These are phyloP conservation scores for Athelia sp. DNA, from an alignment of 1,284 basidiomycete species.

Conservation along the genomic window DNA sequence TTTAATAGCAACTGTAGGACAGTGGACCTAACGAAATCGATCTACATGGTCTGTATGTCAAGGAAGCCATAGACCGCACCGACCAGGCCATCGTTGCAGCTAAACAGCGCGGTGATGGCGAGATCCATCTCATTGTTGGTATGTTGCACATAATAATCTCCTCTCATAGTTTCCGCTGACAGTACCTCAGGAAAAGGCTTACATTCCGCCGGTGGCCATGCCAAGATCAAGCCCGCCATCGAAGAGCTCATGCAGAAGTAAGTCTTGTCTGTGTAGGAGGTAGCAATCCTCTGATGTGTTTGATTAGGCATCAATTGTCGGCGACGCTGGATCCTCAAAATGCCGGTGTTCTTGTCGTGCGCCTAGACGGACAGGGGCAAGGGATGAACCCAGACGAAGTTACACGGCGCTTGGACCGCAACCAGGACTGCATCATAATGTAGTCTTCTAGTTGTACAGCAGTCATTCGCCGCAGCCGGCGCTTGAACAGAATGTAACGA, in stretches of 20 bases:
- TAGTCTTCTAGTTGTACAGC: slow-evolving; percentile 24
- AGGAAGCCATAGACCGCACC: slow-evolving; percentile 78
- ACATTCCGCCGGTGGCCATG: slow-evolving; percentile 76
- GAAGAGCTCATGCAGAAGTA: slow-evolving; percentile 83
- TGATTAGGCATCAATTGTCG: slow-evolving; percentile 59
- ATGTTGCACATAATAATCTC: slow-evolving; percentile 20
- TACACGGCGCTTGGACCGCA: slow-evolving; percentile 45
- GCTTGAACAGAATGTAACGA: no score
- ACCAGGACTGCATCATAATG: slow-evolving; percentile 69
- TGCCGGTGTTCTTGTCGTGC: slow-evolving; percentile 81
- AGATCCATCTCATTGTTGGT: slow-evolving; percentile 88
- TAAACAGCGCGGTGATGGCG: slow-evolving; percentile 56
- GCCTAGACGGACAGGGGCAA: slow-evolving; percentile 41
- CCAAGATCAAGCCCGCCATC: slow-evolving; percentile 93
- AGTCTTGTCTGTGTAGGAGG: slow-evolving; percentile 12
- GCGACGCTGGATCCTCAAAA: slow-evolving; percentile 83
- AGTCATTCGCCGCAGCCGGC: no score
- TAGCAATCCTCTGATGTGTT: slow-evolving; percentile 12
- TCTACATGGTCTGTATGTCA: slow-evolving; percentile 89
- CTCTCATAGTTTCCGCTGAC: neutral
- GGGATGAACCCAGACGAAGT: slow-evolving; percentile 59
- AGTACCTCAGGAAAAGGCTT: slow-evolving; percentile 64
- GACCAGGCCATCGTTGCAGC: slow-evolving; percentile 70
- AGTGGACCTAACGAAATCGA: slow-evolving; percentile 76
- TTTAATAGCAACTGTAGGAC: slow-evolving; percentile 37